phyloP scores from a whole-genome alignment of 2,329 filamentous ascomycete species.

The Sclerotinia glacialis region DNA sequence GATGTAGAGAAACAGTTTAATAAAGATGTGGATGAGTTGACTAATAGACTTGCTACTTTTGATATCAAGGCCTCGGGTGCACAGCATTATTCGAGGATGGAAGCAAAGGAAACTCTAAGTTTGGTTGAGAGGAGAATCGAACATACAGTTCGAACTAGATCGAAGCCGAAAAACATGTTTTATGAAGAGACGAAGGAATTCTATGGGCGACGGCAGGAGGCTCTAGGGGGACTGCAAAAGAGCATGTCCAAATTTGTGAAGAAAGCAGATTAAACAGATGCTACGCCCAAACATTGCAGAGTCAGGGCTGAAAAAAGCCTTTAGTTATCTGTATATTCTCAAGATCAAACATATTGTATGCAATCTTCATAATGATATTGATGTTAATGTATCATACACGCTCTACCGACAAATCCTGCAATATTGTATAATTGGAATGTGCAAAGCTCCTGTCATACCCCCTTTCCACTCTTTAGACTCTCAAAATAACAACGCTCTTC shows the following conservation, averaged over 20 bases:
- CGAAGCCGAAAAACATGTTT: constrained; percentile 66
- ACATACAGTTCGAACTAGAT: constrained; percentile 64
- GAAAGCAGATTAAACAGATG: constrained; percentile 17
- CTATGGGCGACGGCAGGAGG: constrained; percentile 40
- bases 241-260: constrained; percentile 34
- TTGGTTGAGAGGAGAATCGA: constrained; percentile 70
- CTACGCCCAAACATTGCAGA: background rate
- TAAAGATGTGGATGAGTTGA: constrained; percentile 64
- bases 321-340: background rate
- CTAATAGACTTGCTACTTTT: constrained; percentile 55
- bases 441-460: constrained; percentile 20
- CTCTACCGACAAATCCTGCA: constrained; percentile 32
- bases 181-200: constrained; percentile 39
- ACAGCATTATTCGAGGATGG: constrained; percentile 66
- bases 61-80: constrained; percentile 74
- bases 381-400: constrained; percentile 38
- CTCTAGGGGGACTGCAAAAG: constrained; percentile 36
- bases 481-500: constrained; percentile 13
- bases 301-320: background rate
- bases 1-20: constrained; percentile 60
- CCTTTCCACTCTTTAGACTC: constrained; percentile 10
- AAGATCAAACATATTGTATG: constrained; percentile 5
- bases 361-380: constrained; percentile 18
- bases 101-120: constrained; percentile 75
- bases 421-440: constrained; percentile 26